Conservation (phyloP, 2,329 filamentous ascomycete species). For the Neopestalotiopsis sp. region DNA sequence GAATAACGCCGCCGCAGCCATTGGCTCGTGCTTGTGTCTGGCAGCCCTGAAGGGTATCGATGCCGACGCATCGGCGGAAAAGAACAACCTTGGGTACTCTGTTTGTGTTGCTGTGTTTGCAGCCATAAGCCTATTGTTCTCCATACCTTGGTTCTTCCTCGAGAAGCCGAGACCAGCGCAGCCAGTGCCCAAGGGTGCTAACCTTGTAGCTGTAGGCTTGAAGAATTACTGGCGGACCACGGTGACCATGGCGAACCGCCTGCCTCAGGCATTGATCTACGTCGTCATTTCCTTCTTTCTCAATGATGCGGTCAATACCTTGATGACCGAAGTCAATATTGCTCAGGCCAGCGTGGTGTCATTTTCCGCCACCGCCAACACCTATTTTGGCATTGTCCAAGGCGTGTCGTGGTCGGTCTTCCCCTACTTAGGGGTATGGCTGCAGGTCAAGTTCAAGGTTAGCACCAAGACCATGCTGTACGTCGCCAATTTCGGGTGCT, state of each 20-base stretch:
- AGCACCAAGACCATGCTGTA: conserved; percentile 2
- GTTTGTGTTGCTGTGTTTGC: conserved; percentile 7
- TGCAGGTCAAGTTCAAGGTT: background rate
- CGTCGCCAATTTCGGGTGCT: background rate
- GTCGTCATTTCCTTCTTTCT: conserved; percentile 8
- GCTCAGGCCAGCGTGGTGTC: conserved; percentile 8
- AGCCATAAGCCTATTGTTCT: background rate
- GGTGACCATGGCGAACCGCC: background rate
- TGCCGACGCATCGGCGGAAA: conserved; percentile 8
- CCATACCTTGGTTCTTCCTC: conserved; percentile 16
- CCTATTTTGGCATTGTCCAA: conserved; percentile 12
- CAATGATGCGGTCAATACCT: conserved; percentile 1
- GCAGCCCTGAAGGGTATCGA: conserved; percentile 6
- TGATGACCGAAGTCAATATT: background rate
- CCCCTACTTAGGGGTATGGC: background rate
- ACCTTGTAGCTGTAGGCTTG: background rate
- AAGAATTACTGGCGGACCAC: conserved; percentile 4
- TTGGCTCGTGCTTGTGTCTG: background rate
- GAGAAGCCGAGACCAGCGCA: conserved; percentile 4
- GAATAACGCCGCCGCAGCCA: conserved; percentile 1
- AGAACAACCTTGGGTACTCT: conserved; percentile 6
- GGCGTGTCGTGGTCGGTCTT: conserved; percentile 6
- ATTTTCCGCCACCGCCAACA: conserved; percentile 11
- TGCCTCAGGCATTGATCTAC: conserved; percentile 13
- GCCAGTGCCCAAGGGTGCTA: conserved; percentile 2